Conservation (phyloP, 2,329 filamentous ascomycete species). For the Juglanconis sp. region DNA sequence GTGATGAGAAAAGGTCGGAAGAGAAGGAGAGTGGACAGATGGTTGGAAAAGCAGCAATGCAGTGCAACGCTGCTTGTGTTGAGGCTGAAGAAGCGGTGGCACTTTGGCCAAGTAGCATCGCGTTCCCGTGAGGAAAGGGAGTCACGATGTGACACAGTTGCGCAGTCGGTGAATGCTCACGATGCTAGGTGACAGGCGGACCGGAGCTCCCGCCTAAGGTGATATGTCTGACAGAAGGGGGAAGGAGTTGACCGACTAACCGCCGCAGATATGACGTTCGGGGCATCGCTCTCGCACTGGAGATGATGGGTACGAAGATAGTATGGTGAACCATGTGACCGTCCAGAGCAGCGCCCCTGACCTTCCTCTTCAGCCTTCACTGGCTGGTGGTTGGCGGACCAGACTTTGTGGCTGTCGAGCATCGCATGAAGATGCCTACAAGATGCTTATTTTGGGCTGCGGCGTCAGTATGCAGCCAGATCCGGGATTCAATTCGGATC, state of each 20-base stretch:
- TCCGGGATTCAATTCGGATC: background rate
- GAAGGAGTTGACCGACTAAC: background rate
- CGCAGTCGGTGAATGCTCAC: too few relatives aligned
- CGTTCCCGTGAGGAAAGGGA: too few relatives aligned
- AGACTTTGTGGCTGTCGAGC: too few relatives aligned
- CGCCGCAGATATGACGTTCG: background rate
- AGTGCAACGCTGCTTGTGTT: background rate
- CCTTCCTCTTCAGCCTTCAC: too few relatives aligned
- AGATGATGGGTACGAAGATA: too few relatives aligned
- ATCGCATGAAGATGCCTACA: too few relatives aligned
- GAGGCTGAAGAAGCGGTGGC: background rate
- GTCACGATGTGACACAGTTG: background rate
- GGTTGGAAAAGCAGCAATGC: background rate
- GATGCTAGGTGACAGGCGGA: background rate
- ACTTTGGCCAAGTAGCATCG: background rate
- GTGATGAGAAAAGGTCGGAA: background rate
- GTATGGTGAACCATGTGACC: too few relatives aligned
- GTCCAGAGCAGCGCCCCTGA: too few relatives aligned
- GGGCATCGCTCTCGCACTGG: too few relatives aligned
- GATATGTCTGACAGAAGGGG: background rate
- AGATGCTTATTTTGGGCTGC: too few relatives aligned
- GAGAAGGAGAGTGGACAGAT: background rate
- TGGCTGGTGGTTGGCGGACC: too few relatives aligned
- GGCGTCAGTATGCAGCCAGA: too few relatives aligned
- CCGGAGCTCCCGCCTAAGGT: background rate